These are phyloP conservation scores for Zizania latifolia DNA, from an alignment of 176 grass and related monocot genomes.

Conservation along the genomic window DNA sequence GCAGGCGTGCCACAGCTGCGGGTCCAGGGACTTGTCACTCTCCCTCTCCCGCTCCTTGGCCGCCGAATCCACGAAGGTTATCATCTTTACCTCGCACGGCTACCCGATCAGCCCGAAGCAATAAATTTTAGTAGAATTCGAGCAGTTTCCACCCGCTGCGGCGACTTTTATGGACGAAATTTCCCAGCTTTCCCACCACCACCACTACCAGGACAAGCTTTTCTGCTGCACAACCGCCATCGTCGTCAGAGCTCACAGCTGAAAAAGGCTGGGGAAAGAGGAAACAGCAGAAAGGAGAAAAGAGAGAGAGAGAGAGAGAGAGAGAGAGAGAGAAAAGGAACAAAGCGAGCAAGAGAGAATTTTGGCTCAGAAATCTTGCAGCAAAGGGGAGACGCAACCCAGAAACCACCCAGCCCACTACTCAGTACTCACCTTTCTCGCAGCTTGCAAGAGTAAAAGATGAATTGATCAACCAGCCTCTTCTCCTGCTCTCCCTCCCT, in stretches of 20 bases:
- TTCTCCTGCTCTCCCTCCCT: neutral
- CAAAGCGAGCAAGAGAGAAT: neutral
- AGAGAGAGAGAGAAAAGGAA: neutral
- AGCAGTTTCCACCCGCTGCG: conserved; percentile 11
- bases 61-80: conserved; percentile 53
- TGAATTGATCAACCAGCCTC: neutral
- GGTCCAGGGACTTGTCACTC: conserved; percentile 53
- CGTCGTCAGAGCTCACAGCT: conserved; percentile 25
- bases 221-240: conserved; percentile 30
- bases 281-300: neutral
- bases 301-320: neutral
- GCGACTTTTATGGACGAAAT: conserved; percentile 24
- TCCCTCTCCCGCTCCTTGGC: conserved; percentile 50
- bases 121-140: conserved; percentile 6
- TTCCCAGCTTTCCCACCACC: conserved; percentile 4
- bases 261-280: conserved; percentile 29
- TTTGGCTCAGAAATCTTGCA: conserved; percentile 38
- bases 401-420: conserved; percentile 31
- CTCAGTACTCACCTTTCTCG: conserved; percentile 24
- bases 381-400: conserved; percentile 15
- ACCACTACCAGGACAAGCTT: conserved; percentile 20
- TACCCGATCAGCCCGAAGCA: neutral
- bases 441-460: conserved; percentile 21
- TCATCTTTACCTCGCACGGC: conserved; percentile 24
- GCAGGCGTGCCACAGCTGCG: conserved; percentile 89